Evolutionary conservation across 805 yeast species (phyloP), one percentile per base, ranked within the genome.

Genomic region (Teunomyces stri): DNA sequence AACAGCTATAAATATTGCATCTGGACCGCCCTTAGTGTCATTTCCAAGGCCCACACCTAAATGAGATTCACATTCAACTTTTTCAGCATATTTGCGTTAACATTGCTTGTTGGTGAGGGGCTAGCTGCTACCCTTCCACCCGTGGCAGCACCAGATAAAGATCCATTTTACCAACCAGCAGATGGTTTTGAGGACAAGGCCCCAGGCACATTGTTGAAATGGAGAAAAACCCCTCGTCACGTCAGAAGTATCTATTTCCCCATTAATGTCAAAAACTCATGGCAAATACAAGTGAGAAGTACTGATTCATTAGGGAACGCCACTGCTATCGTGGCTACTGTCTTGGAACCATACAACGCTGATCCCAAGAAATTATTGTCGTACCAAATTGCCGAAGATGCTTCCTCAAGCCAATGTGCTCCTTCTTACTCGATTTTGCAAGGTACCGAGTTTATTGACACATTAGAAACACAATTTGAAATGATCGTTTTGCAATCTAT

Each of bases 201-300:
- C 4, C 44, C 53, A 0, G 71, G 71, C 6, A 54, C 60, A 12
- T 58, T 66, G 25, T 51, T 66, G 11, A 59, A 50, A 43, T 43
- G 31, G 13, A 51, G 69, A 47, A 41, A 48, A 16, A 40, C 60
- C 3, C 65, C 68, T 3, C 48, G 49, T 37, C 45, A 34, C 3
- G 44, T 62, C 12, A 54, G 58, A 36, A 47, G 57, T 37, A 18
- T 59, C 6, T 43, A 46, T 18, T 48, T 59, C 33, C 58, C 58
- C 5, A 51, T 57, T 15, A 51, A 58, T 6, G 53, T 64, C 36
- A 50, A 61, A 42, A 45, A 49, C 22, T 11, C 47, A 10, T 46
- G 45, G 44, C 69, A 65, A 43, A 52, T 57, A n/a, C 47, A 58
- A 42, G 55, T 60, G n/a, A 52, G 62, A 13, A 54, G 66, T 2